Evolutionary conservation across 192 early-diverging fungal species (phyloP).

Genomic region (Coemansia sp.): DNA sequence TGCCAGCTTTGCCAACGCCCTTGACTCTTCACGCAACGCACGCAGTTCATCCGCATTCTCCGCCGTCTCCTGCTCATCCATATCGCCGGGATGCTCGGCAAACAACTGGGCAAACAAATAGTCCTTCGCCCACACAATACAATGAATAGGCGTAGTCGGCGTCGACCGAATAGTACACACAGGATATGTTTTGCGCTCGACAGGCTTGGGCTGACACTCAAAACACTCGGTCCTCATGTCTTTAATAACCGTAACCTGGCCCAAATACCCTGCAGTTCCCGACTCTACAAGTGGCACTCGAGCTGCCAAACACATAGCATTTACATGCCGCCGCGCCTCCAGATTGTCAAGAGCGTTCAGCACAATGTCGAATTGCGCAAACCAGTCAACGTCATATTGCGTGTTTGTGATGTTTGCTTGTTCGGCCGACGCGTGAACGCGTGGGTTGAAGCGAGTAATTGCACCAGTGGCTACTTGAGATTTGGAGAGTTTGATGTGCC

Average conservation of each 20-base stretch:
- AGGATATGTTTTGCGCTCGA: constrained; percentile 80
- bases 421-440: constrained; percentile 46
- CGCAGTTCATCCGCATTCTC: constrained; percentile 69
- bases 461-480: constrained; percentile 82
- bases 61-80: constrained; percentile 56
- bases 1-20: constrained; percentile 68
- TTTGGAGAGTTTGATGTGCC: constrained; percentile 92
- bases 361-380: constrained; percentile 83
- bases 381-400: constrained; percentile 85
- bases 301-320: constrained; percentile 92
- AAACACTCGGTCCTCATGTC: constrained; percentile 84
- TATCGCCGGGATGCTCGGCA: constrained; percentile 53
- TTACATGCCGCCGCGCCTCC: constrained; percentile 91
- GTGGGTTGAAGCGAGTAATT: constrained; percentile 83
- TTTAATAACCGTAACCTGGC: constrained; percentile 86
- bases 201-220: constrained; percentile 87
- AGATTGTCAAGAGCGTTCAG: constrained; percentile 97
- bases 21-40: constrained; percentile 70
- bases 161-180: constrained; percentile 98
- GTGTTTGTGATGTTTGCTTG: constrained; percentile 89
- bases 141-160: constrained; percentile 92
- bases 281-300: constrained; percentile 92
- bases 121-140: constrained; percentile 98
- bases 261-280: constrained; percentile 92
- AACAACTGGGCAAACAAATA: constrained; percentile 86